These are phyloP conservation scores for Naganishia sp. DNA, from an alignment of 1,284 basidiomycete species.

Conservation along the genomic window DNA sequence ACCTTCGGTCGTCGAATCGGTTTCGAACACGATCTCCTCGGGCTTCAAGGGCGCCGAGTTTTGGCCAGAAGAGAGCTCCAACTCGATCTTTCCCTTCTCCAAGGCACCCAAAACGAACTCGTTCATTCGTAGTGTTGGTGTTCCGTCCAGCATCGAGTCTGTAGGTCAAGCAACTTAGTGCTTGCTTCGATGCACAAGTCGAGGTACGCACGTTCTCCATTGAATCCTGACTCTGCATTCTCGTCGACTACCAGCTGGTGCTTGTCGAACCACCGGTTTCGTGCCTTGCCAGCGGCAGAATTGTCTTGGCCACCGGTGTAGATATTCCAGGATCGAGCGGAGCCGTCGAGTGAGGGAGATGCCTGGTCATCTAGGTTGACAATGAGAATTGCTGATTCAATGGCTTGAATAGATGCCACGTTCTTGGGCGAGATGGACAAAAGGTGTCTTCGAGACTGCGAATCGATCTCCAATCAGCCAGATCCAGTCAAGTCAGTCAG, in stretches of 20 bases:
- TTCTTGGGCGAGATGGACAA: conserved; percentile 69
- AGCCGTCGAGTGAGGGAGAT: conserved; percentile 49
- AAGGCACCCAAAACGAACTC: conserved; percentile 86
- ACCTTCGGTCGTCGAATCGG: conserved; percentile 60
- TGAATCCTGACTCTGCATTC: conserved; percentile 89
- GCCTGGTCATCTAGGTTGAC: conserved; percentile 72
- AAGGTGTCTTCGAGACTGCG: conserved; percentile 66
- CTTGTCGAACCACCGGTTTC: conserved; percentile 96
- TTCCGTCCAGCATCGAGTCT: conserved; percentile 70
- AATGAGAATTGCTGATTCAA: conserved; percentile 87
- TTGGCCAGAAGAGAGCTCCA: conserved; percentile 55
- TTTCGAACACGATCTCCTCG: conserved; percentile 69
- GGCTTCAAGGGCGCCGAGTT: conserved; percentile 60
- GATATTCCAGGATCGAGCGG: conserved; percentile 77
- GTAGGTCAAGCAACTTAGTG: neutral
- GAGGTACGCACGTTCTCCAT: conserved; percentile 56
- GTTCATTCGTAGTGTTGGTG: conserved; percentile 90
- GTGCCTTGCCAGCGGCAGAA: conserved; percentile 57
- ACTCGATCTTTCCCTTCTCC: conserved; percentile 73
- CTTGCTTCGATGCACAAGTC: neutral
- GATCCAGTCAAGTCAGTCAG: neutral
- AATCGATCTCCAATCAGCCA: neutral
- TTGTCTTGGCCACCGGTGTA: conserved; percentile 76
- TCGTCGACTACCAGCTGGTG: conserved; percentile 92
- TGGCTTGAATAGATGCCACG: conserved; percentile 68